Percentiles rank a stretch among this genome's conserved stretches.
Conservation (phyloP, 176 grass and related monocot species). For the Chrysopogon serrulatus region DNA sequence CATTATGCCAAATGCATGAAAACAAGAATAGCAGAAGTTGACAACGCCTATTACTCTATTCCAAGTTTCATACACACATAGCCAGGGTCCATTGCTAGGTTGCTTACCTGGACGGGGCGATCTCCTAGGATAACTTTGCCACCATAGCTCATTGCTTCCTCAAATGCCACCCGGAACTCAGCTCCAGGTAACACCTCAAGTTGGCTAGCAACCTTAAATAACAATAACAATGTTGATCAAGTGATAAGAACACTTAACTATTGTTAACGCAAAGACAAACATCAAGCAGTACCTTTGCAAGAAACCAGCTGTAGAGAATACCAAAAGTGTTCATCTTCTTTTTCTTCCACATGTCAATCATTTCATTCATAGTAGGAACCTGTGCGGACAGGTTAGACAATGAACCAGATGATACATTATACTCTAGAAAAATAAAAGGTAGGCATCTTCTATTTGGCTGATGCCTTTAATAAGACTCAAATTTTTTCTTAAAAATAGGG, state of each 20-base stretch:
- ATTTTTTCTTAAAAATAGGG: not conserved
- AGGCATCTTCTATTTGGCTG: not conserved
- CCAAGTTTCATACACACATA: not conserved
- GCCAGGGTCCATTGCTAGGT: not conserved
- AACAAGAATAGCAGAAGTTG: not conserved
- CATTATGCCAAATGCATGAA: not conserved
- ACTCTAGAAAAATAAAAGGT: not conserved
- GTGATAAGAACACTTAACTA: slow-evolving; percentile 22
- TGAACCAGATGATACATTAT: not conserved
- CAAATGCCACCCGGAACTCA: slow-evolving; percentile 91
- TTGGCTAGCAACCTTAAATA: slow-evolving; percentile 69
- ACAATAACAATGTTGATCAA: slow-evolving; percentile 12
- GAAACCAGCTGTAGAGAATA: slow-evolving; percentile 97
- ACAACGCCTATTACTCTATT: not conserved
- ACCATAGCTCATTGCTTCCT: slow-evolving; percentile 85
- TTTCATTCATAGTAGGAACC: slow-evolving; percentile 91
- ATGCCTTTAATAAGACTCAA: not conserved
- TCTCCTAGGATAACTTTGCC: slow-evolving; percentile 90
- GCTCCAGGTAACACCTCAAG: slow-evolving; percentile 88
- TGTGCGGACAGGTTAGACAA: slow-evolving; percentile 23
- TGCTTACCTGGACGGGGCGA: slow-evolving; percentile 76
- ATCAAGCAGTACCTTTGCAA: slow-evolving; percentile 64
- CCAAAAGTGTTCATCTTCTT: slow-evolving; percentile 93
- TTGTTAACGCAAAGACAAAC: not conserved
- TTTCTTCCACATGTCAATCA: slow-evolving; percentile 98